phyloP scores from a whole-genome alignment of 1,284 basidiomycete genomes.

The Puccinia hordei region DNA sequence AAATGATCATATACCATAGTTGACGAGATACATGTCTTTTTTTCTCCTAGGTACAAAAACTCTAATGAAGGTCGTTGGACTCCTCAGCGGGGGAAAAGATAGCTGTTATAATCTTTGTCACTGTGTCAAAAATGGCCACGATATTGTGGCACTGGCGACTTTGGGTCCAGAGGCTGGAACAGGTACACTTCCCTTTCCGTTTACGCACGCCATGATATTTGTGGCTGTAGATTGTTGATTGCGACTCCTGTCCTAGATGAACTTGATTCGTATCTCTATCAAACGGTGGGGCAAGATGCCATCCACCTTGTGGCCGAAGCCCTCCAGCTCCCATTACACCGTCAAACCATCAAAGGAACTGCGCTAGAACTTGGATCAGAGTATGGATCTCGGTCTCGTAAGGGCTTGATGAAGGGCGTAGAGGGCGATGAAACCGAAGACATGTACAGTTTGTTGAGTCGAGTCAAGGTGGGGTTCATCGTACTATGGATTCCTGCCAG shows the following conservation, averaged over 20 bases:
- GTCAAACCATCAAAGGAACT: slow-evolving; percentile 75
- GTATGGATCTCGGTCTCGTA: slow-evolving; percentile 63
- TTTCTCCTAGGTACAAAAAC: not conserved
- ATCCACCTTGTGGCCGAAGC: slow-evolving; percentile 83
- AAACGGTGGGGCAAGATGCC: slow-evolving; percentile 94
- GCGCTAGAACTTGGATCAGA: slow-evolving; percentile 79
- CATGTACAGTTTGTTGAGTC: slow-evolving; percentile 72
- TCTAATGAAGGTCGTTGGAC: slow-evolving; percentile 85
- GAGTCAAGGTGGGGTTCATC: slow-evolving; percentile 72
- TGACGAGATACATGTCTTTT: slow-evolving; percentile 20
- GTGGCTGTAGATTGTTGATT: no score
- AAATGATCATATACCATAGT: slow-evolving; percentile 30
- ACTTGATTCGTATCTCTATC: slow-evolving; percentile 97
- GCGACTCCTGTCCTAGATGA: slow-evolving; percentile 70
- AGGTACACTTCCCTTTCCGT: slow-evolving; percentile 64
- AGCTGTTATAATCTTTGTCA: slow-evolving; percentile 95
- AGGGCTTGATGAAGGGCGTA: not conserved
- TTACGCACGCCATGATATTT: not conserved
- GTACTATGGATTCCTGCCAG: slow-evolving; percentile 2
- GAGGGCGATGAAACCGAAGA: slow-evolving; percentile 91
- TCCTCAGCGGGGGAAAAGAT: slow-evolving; percentile 97
- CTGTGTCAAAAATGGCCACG: slow-evolving; percentile 81
- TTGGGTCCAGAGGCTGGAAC: slow-evolving; percentile 79
- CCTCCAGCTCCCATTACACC: slow-evolving; percentile 81
- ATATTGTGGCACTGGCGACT: slow-evolving; percentile 84